Evolutionary conservation across 2,329 filamentous ascomycete species (phyloP), one percentile per base, ranked within the genome.

Genomic region (Pleomassaria siparia): DNA sequence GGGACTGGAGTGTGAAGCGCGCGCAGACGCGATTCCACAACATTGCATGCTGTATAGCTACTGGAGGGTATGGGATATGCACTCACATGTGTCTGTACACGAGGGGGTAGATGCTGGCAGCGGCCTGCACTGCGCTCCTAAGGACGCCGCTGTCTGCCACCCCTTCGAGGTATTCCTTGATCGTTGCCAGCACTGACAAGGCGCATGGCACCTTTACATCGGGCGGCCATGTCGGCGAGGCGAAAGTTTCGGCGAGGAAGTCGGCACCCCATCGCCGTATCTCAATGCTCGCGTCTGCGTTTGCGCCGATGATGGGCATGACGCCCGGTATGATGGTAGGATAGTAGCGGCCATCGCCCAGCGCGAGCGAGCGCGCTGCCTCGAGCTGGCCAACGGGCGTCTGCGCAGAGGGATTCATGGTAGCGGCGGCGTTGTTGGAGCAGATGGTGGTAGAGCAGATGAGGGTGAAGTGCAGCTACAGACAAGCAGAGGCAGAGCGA

Each of bases 61-160:
- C 26, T 26, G 43, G 46, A 46, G 53, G 51, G 25, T n/a, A n/a
- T n/a, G 36, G 18, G 36, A 11, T 12, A 45, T n/a, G n/a, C n/a
- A 91, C 91, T 78, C 86, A 96, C 91, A 91, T 94, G 82, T 95
- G 91, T 74, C 89, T 84, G 79, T 97, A 86, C 29, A 95, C 85
- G 57, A 96, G 80, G 47, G 91, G 89, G 71, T 97, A 99, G 67
- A 97, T 86, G 77, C 91, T 96, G 46, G 94, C 88, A 46, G 88
- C 87, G 40, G 90, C 86, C 74, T 96, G 90, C 55, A 97, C 87
- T 58, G 89, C 85, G 71, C 87, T 90, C 72, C 90, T 91, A 66
- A 96, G 75, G 49, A 97, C 91, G 53, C 85, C 80, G 26, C 81
- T 75, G 73, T 97, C 94, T 65, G 91, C 85, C 50, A 83, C 82